These are phyloP conservation scores for Penicillium maclennaniae DNA, from an alignment of 495 filamentous ascomycete genomes.

Conservation along the genomic window DNA sequence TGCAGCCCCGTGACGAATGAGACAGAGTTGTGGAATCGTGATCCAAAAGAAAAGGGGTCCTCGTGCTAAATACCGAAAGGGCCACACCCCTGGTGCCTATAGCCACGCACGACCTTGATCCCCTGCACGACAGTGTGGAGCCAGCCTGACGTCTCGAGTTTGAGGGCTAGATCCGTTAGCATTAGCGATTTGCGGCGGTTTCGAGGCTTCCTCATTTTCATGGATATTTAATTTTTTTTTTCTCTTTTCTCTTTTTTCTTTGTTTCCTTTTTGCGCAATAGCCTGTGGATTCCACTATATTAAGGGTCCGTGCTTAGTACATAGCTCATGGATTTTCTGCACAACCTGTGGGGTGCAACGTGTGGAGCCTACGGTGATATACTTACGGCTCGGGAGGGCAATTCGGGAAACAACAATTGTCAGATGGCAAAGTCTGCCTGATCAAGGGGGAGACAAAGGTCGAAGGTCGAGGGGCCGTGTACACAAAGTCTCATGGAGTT, in stretches of 20 bases:
- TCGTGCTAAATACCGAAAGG: neutral
- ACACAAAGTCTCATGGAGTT: neutral
- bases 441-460: neutral
- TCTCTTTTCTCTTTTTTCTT: too few species aligned
- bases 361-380: neutral
- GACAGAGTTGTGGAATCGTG: neutral
- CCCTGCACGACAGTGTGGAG: slow-evolving; percentile 9
- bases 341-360: neutral
- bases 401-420: neutral
- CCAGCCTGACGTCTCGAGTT: slow-evolving; percentile 14
- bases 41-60: slow-evolving; percentile 2
- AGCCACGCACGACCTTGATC: slow-evolving; percentile 22
- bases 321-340: neutral
- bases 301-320: neutral
- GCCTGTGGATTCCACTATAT: neutral
- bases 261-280: too few species aligned
- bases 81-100: slow-evolving; percentile 15
- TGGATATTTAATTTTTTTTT: neutral
- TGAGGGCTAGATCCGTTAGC: neutral
- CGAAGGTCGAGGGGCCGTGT: slow-evolving; percentile 10
- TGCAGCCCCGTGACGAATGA: slow-evolving; percentile 16
- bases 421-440: neutral
- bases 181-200: neutral
- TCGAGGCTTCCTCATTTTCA: neutral
- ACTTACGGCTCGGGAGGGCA: neutral